Evolutionary conservation across 78 protist species (phyloP), one percentile per base, ranked within the genome.

Genomic region (Dictyostelium citrinum): DNA sequence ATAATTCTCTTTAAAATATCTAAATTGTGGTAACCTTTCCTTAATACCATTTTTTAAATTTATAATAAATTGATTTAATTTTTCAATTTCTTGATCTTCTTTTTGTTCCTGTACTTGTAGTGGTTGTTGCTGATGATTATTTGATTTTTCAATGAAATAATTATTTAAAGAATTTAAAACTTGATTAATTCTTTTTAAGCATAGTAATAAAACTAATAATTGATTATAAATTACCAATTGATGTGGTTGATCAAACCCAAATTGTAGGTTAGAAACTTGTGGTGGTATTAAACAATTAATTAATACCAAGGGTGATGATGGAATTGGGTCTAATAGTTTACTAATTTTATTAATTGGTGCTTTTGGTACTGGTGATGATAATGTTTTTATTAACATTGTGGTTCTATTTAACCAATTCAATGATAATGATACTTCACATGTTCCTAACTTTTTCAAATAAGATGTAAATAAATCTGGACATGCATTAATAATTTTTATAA

Each of bases 381-480:
- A 46, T 17, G 79, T 78, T 31, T 88, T 88, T 4, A 88, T 41
- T 51, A 88, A 43, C 78, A 61, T 88, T 46, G 93, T 68, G 0
- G 86, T 88, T 43, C 71, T 74, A 20, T 85, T 85, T 61, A 85
- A 76, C 92, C 92, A 85, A 41, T 58, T 31, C 49, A 85, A 55
- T 11, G 82, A 61, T 22, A 85, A 80, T 24, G 92, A 39, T 22
- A 82, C 49, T 49, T 31, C 49, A 33, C 45, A 55, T 27, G 61
- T 33, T 24, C 83, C 93, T 0, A 78, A 16, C n/a, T 78, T 88
- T 20, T 51, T 77, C 11, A 78, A 67, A 64, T 64, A 82, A 2
- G 78, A 22, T 31, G 60, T n/a, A 41, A 82, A 64, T 17, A 88
- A 51, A 33, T 88, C 93, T 60, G 93, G 93, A 88, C 93, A 88